Evolutionary conservation across 805 yeast genomes (phyloP).

Genomic region (Candida krabiensis): DNA sequence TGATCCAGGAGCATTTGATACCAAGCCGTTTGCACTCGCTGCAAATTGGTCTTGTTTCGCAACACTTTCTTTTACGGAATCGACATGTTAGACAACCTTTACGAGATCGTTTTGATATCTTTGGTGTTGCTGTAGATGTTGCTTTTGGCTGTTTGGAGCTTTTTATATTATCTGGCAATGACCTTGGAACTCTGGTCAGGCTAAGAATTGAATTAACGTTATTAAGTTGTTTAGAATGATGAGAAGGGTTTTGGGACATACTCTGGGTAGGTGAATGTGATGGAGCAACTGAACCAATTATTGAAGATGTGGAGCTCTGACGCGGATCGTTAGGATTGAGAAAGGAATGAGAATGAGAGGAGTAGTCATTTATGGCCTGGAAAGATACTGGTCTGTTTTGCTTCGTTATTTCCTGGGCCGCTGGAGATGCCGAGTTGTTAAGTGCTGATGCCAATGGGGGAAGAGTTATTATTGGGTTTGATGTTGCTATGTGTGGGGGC

Average conservation of each 20-base stretch:
- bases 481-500: background rate
- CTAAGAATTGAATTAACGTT: background rate
- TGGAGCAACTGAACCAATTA: background rate
- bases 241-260: no score
- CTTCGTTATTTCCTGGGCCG: background rate
- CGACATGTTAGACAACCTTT: slow-evolving; percentile 39
- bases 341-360: slow-evolving; percentile 6
- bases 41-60: slow-evolving; percentile 41
- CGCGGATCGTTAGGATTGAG: background rate
- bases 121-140: background rate
- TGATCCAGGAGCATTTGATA: slow-evolving; percentile 25
- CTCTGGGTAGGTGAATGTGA: background rate
- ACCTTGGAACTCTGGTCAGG: slow-evolving; percentile 12
- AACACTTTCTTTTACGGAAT: slow-evolving; percentile 43
- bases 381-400: slow-evolving; percentile 1
- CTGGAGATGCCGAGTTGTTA: background rate
- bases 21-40: slow-evolving; percentile 24
- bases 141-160: slow-evolving; percentile 2
- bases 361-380: slow-evolving; percentile 5
- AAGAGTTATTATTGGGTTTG: slow-evolving; percentile 9
- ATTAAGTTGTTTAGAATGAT: background rate
- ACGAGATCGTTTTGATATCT: slow-evolving; percentile 26
- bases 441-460: slow-evolving; percentile 14
- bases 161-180: slow-evolving; percentile 14
- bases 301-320: background rate